These are phyloP conservation scores for Metarhizium rileyi DNA, from an alignment of 2,329 filamentous ascomycete genomes.

Conservation along the genomic window DNA sequence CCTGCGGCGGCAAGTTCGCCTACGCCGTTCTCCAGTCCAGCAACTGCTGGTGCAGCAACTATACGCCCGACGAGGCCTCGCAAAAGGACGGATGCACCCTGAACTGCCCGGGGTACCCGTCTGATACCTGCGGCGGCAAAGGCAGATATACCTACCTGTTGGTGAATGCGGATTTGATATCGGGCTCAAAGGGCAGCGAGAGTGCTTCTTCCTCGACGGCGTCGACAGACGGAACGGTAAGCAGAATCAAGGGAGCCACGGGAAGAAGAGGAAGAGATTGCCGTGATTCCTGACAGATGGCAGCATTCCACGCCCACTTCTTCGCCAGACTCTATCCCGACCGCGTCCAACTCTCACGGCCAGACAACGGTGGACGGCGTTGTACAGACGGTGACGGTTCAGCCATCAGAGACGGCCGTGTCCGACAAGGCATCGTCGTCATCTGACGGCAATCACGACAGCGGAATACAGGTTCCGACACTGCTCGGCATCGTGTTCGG, in stretches of 20 bases:
- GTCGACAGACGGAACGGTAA: too few relatives aligned
- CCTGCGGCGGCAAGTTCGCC: conserved; percentile 2
- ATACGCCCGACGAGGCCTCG: background rate
- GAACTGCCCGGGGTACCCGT: conserved; percentile 5
- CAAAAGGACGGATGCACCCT: conserved; percentile 1
- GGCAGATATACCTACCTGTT: conserved; percentile 4
- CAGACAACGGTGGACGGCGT: background rate
- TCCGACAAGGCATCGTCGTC: background rate
- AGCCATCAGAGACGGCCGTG: background rate
- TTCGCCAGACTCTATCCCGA: background rate
- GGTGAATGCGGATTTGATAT: background rate
- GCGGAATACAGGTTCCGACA: background rate
- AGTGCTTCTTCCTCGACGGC: too few relatives aligned
- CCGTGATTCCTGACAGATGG: background rate
- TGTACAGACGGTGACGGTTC: background rate
- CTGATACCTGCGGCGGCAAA: conserved; percentile 2
- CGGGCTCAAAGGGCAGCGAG: background rate
- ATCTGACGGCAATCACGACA: background rate
- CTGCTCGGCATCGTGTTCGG: conserved; percentile 3
- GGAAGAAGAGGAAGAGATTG: too few relatives aligned
- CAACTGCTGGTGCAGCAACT: conserved; percentile 6
- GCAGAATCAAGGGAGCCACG: too few relatives aligned
- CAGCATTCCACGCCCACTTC: background rate
- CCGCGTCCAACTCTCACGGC: background rate
- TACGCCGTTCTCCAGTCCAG: conserved; percentile 2